phyloP scores from a whole-genome alignment of 352 stramenopile species.

The Pythium biforme region DNA sequence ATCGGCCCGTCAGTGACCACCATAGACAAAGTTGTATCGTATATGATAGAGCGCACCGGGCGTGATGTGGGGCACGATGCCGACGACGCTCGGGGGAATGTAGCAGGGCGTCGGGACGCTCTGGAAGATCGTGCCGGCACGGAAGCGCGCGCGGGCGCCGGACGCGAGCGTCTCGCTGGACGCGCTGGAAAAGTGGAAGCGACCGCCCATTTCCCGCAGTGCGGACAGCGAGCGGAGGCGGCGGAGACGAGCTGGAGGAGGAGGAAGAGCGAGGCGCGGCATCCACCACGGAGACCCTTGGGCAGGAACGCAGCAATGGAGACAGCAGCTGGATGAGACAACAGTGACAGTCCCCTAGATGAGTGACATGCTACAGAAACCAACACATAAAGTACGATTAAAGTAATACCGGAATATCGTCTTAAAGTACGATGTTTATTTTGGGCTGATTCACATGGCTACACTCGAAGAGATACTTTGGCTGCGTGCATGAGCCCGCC shows the following conservation, averaged over 20 bases:
- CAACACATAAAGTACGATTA: too few relatives aligned
- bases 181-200: conserved; percentile 18
- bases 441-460: too few relatives aligned
- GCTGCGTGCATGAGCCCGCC: too few relatives aligned
- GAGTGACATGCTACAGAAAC: too few relatives aligned
- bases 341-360: neutral
- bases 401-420: too few relatives aligned
- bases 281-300: too few relatives aligned
- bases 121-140: conserved; percentile 33
- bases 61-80: conserved; percentile 72
- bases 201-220: conserved; percentile 6
- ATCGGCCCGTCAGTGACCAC: neutral
- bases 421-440: too few relatives aligned
- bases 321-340: neutral
- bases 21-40: too few relatives aligned
- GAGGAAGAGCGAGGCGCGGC: conserved; percentile 12
- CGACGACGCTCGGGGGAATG: conserved; percentile 58
- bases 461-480: too few relatives aligned
- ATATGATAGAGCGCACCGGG: conserved; percentile 32
- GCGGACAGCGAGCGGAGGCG: neutral
- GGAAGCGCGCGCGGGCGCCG: conserved; percentile 32
- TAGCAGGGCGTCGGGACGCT: conserved; percentile 64
- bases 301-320: neutral
- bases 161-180: conserved; percentile 32
- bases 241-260: neutral